Base-by-base conservation (phyloP, 768 basidiomycete species). In the Suillus plorans region DNA sequence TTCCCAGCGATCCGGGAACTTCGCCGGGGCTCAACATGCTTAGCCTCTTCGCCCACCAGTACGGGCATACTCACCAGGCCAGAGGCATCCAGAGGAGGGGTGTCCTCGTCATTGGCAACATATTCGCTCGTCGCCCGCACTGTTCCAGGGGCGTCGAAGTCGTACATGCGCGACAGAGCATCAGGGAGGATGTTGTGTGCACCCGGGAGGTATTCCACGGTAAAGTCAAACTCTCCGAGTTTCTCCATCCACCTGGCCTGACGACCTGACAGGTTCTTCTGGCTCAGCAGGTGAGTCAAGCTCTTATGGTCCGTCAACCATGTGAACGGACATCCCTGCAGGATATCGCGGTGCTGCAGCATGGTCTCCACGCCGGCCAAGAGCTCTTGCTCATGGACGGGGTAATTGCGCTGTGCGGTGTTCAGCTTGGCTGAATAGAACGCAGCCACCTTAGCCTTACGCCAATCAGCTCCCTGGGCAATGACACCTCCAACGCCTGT, bases 211-310 rank as follows among this genome's bases (percentile, higher is more conserved):
- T 80, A 78, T 4, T 65, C 10, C 0, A 79, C 67, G 0, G 41
- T 41, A n/a, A 77, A 79, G 42, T 77, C 69, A 36, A 75, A 79
- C 25, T 77, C 68, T 0, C 50, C 16, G 0, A 52, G 2, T 1
- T 73, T 73, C n/a, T 80, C 78, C 3, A 77, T 22, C 82, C 81
- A 82, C 0, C 76, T 67, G 0, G 73, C 76, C 41, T 81, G 81
- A 1, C 77, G 64, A 0, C 71, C 70, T 0, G 77, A 78, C 16
- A 81, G 42, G 6, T 79, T 68, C 31, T 67, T 69, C 60, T 82
- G 80, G 0, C 61, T 12, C 31, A 78, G 49, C 0, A 83, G 47
- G 28, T 76, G 67, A 0, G 69, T 68, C 0, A 82, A 63, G 0
- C 66, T 60, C 3, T 67, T 64, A 5, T 69, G 76, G 28, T 81